Evolutionary conservation across 192 early-diverging fungal genomes (phyloP), one percentile per base, ranked within the genome.

Genomic region (Rhizophagus clarus): DNA sequence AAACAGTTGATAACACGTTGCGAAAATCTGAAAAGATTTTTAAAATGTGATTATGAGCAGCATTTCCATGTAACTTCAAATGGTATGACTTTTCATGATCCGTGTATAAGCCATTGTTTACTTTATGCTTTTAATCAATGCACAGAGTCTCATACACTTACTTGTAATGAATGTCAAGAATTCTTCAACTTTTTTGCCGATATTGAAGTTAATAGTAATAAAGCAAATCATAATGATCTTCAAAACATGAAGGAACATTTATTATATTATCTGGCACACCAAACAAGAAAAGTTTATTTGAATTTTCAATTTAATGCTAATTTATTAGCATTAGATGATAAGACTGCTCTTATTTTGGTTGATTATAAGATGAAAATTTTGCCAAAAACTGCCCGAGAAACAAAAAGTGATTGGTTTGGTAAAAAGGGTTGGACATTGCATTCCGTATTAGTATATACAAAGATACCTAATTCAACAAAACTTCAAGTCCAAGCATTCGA

Each of bases 321-420:
- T 70, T 34, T 70, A 12, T 34, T 28, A 17, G 34, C 17, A 42
- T 34, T 70, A 28, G 37, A 40, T 42, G 2, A 17, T 22, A 28
- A 70, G 31, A 34, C 14, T 40, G 37, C 37, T 37, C 17, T n/a
- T n/a, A n/a, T n/a, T n/a, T n/a, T 70, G 1, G 68, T 70, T 34
- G 68, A 70, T 40, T 70, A 70, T 42, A 70, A 70, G 37, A 70
- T 70, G 68, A 70, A 42, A 70, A 70, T 70, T 24, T 61, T 61
- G 12, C 61, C 61, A 20, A 61, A 61, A 22, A 61, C 61, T 61
- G 17, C 61, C 4, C 15, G 15, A 42, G 31, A 34, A 17, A 70
- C 32, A 24, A 28, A 64, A 64, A 12, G 1, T 2, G 7, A 0
- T n/a, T 47, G 45, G 45, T 47, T 47, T 47, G 45, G 45, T 6